Percentiles rank a stretch among this genome's conserved stretches.
Conservation (phyloP, 768 basidiomycete genomes). For the Lentinula sp. region DNA sequence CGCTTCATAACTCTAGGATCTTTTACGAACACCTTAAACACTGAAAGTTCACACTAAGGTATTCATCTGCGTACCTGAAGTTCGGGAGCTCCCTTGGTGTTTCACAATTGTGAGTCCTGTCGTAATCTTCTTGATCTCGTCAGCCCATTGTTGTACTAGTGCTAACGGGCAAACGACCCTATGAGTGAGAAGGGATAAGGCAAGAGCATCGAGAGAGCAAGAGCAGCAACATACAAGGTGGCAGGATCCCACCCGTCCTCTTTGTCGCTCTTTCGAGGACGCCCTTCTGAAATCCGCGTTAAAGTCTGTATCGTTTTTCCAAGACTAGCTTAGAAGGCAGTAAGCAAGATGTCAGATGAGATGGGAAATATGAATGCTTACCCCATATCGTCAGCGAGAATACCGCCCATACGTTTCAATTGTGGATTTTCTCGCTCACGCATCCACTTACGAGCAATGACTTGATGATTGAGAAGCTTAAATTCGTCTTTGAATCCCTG, state of each 20-base stretch:
- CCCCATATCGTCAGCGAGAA: constrained; percentile 92
- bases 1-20: constrained; percentile 49
- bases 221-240: constrained; percentile 51
- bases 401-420: constrained; percentile 77
- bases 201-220: not conserved
- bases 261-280: constrained; percentile 61
- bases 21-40: constrained; percentile 16
- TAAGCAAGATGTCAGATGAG: not conserved
- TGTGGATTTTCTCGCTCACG: constrained; percentile 60
- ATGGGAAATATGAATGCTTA: constrained; percentile 20
- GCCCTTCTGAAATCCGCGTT: constrained; percentile 79
- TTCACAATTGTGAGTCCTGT: constrained; percentile 62
- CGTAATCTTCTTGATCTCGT: constrained; percentile 73
- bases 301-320: constrained; percentile 93
- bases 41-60: not conserved
- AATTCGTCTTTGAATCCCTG: constrained; percentile 72
- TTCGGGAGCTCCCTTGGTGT: constrained; percentile 47
- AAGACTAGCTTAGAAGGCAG: constrained; percentile 33
- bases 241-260: constrained; percentile 65
- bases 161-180: constrained; percentile 88
- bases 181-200: constrained; percentile 4
- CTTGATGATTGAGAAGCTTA: constrained; percentile 78
- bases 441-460: constrained; percentile 88
- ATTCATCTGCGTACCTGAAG: constrained; percentile 23
- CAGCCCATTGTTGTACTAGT: constrained; percentile 87